Percentiles rank a stretch among this genome's conserved stretches.
Evolutionary conservation across 108 stramenopile species (phyloP).

Genomic region (Aureococcus anophagefferens): DNA sequence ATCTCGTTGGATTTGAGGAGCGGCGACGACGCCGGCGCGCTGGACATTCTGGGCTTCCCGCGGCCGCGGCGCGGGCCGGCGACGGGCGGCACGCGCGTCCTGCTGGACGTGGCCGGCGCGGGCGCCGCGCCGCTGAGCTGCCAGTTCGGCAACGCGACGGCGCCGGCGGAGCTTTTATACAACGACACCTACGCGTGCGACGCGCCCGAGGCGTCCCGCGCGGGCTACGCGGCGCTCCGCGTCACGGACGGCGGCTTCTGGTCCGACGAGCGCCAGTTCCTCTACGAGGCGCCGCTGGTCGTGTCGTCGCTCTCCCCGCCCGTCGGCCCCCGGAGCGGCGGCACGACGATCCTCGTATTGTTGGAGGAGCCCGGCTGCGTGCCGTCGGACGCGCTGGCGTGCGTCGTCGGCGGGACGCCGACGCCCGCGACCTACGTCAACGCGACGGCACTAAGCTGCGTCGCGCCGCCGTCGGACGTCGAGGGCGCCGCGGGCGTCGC

Average conservation of each 20-base stretch:
- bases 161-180: neutral
- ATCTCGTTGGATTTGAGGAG: no score
- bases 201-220: neutral
- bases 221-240: neutral
- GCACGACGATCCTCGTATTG: neutral
- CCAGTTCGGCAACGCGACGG: conserved; percentile 5
- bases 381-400: neutral
- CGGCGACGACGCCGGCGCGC: no score
- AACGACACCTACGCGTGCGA: neutral
- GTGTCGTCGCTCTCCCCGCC: neutral
- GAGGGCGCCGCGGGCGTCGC: neutral
- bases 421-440: neutral
- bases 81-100: neutral
- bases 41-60: no score
- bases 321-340: conserved; percentile 1
- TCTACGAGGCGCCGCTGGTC: neutral
- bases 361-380: neutral
- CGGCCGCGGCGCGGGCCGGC: neutral
- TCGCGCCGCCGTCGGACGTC: neutral
- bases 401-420: neutral
- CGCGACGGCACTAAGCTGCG: neutral
- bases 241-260: conserved; percentile 2
- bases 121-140: neutral
- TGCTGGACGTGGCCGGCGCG: neutral
- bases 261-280: conserved; percentile 1